These are phyloP conservation scores for Wickerhamiella sergipiensis DNA, from an alignment of 805 yeast genomes.

Conservation along the genomic window DNA sequence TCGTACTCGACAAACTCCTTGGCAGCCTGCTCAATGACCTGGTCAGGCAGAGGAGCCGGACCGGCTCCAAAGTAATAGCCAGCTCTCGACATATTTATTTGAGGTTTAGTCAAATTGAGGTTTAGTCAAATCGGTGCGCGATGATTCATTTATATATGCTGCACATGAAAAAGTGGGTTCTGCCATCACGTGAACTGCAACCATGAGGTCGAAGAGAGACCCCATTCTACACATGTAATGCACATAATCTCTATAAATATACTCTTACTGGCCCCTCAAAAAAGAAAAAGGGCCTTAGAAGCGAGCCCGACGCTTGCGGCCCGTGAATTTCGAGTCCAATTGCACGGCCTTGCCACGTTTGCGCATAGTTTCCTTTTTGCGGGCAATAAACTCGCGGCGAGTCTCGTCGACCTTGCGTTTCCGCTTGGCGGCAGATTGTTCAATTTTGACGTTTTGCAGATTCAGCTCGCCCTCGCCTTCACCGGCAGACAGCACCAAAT, in stretches of 20 bases:
- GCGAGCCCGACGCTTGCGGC: constrained; percentile 60
- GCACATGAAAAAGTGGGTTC: background rate
- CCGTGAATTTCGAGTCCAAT: constrained; percentile 80
- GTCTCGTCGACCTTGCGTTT: constrained; percentile 49
- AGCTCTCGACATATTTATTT: constrained; percentile 13
- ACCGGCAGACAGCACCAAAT: constrained; percentile 82
- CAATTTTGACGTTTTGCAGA: constrained; percentile 51
- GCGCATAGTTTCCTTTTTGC: constrained; percentile 89
- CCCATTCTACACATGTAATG: too few relatives aligned
- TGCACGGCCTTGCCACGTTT: constrained; percentile 85
- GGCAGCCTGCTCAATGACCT: constrained; percentile 80
- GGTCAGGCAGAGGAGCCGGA: constrained; percentile 81
- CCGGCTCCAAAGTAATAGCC: constrained; percentile 88
- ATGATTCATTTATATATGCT: background rate
- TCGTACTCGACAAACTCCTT: constrained; percentile 62
- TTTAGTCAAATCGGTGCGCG: background rate
- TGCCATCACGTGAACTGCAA: background rate
- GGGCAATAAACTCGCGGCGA: constrained; percentile 62
- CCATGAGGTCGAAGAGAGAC: background rate
- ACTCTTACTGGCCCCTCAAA: constrained; percentile 33
- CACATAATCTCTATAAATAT: background rate
- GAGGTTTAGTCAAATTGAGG: background rate
- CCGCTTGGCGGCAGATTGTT: constrained; percentile 21
- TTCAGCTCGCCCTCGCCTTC: constrained; percentile 61
- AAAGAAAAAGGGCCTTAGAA: constrained; percentile 28